A percentile compares a stretch with the other conserved stretches of the same genome.
Evolutionary conservation across 257 asterid genomes (phyloP).

Genomic region (Solanum pimpinellifolium): DNA sequence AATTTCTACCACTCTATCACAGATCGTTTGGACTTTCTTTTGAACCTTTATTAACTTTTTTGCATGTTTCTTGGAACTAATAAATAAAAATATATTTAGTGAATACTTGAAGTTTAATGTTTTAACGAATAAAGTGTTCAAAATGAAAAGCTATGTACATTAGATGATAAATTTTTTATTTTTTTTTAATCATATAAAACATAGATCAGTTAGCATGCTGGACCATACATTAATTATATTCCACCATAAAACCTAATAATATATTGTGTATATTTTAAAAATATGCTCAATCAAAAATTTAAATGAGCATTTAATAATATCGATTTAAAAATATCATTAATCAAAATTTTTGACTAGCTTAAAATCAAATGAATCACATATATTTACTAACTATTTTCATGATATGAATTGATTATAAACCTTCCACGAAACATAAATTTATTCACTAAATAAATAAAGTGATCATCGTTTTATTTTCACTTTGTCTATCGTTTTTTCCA

Average conservation of each 20-base stretch:
- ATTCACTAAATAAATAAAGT: neutral
- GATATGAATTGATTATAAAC: neutral
- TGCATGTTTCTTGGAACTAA: neutral
- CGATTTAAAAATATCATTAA: neutral
- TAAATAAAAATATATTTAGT: neutral
- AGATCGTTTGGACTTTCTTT: accelerated
- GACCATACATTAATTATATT: neutral
- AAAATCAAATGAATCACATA: too few species aligned
- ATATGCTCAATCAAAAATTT: too few species aligned
- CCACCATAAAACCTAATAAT: neutral
- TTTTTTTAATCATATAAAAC: neutral
- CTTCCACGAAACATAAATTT: neutral
- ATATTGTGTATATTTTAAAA: neutral
- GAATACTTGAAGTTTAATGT: too few species aligned
- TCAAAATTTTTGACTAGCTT: neutral
- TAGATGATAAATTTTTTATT: neutral
- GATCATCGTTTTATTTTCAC: neutral
- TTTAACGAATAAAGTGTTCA: neutral
- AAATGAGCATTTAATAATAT: neutral
- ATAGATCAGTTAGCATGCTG: neutral
- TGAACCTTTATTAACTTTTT: neutral
- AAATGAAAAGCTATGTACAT: neutral
- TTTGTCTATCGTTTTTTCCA: neutral
- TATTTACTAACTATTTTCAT: neutral
- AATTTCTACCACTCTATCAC: accelerated